Evolutionary conservation across 2,329 filamentous ascomycete species (phyloP), one percentile per base, ranked within the genome.

Genomic region (Cladosporium austrohemisphaericum): DNA sequence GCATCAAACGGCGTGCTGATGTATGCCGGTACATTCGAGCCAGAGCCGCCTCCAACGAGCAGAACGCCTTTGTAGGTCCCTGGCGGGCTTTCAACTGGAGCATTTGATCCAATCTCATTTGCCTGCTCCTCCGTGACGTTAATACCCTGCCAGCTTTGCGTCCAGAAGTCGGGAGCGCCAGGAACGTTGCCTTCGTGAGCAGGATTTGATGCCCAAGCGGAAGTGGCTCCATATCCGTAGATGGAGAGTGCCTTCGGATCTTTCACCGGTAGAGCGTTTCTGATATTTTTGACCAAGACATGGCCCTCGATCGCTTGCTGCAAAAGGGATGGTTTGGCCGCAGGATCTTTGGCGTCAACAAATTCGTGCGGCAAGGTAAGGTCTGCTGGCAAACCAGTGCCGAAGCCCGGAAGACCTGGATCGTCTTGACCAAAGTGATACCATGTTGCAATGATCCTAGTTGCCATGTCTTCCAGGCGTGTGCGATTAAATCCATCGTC

Each of bases 281-380:
- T 76, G 31, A 61, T 66, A 60, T 85, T 85, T 63, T 85, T 85
- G 23, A 85, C 72, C 0, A 85, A 71, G 1, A 85, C 81, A 47
- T 83, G 80, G 3, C 82, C 80, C 57, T 84, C 80, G 4, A 82
- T 68, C 1, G 80, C 81, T 3, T 79, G 77, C n/a, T 79, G 69
- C 0, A 83, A 59, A 0, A 82, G 62, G 0, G 75, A 72, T 0
- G 70, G 62, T 7, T 74, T 73, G 8, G 76, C 70, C 5, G 71
- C 66, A 10, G 71, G 63, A 59, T 84, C 76, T 18, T 77, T 70
- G 2, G 75, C 81, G 55, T 84, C 76, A 7, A 84, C 68, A 16
- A 76, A 67, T 0, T 59, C 55, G 52, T 84, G 81, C 2, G 76
- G 75, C 29, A 69, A 62, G 0, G 71, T 70, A 3, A 81, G 64